phyloP scores from a whole-genome alignment of 768 basidiomycete species.

The Tremella fuciformis region DNA sequence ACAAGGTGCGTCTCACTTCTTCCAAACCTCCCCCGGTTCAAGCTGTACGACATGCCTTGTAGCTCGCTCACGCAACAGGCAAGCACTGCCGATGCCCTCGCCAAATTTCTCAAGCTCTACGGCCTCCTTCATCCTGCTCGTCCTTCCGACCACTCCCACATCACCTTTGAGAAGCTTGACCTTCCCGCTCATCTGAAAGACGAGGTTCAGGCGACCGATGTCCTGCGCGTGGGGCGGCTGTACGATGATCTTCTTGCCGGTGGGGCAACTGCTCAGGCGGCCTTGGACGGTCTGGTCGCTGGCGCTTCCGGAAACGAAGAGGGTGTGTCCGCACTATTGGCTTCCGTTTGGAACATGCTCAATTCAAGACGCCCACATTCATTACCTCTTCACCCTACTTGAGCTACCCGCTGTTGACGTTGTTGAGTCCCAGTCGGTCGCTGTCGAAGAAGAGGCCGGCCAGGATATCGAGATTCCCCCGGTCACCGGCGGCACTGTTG shows the following conservation, averaged over 20 bases:
- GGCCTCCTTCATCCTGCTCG: conserved; percentile 43
- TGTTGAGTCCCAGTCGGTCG: background rate
- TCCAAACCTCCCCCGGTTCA: no score
- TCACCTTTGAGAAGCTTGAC: conserved; percentile 34
- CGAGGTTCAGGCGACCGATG: conserved; percentile 42
- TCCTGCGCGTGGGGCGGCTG: conserved; percentile 37
- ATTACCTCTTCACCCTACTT: conserved; percentile 31
- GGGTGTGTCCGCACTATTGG: conserved; percentile 25
- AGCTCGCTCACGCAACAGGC: conserved; percentile 7
- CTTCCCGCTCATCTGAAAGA: conserved; percentile 33
- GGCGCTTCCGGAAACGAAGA: conserved; percentile 29
- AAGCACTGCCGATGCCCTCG: conserved; percentile 14
- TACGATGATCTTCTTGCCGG: conserved; percentile 35
- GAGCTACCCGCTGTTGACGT: conserved; percentile 9
- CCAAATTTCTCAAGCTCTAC: conserved; percentile 36
- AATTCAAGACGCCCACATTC: conserved; percentile 32
- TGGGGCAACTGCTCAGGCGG: conserved; percentile 21
- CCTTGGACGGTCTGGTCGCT: conserved; percentile 24
- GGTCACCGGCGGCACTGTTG: background rate
- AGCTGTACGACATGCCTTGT: background rate
- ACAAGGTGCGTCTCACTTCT: conserved; percentile 9
- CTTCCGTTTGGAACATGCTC: background rate
- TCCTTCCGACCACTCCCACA: conserved; percentile 35
- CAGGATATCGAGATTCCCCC: conserved; percentile 1
- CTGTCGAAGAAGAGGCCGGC: background rate